These are phyloP conservation scores for Arabis alpina DNA, from an alignment of 345 rosid species.

Conservation along the genomic window DNA sequence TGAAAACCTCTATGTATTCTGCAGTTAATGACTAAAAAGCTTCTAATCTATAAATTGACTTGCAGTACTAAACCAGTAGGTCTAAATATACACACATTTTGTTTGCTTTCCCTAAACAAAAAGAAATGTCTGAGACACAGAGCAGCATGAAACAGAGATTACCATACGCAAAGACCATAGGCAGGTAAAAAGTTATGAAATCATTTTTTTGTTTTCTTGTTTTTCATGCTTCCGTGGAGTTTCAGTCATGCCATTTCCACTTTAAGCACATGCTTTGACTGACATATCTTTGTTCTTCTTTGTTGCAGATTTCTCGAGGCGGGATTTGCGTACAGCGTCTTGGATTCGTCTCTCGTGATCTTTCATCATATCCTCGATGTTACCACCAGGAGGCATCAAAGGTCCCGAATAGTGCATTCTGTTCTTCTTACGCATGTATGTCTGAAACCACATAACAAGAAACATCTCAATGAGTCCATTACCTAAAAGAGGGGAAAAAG, in stretches of 20 bases:
- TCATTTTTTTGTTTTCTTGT: not conserved
- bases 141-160: constrained; percentile 36
- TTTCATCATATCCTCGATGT: constrained; percentile 79
- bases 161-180: constrained; percentile 31
- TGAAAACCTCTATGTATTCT: constrained; percentile 28
- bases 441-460: constrained; percentile 50
- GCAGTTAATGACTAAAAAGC: constrained; percentile 18
- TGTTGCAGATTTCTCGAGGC: constrained; percentile 61
- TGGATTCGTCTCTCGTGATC: constrained; percentile 95
- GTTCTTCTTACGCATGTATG: constrained; percentile 62
- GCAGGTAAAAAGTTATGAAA: constrained; percentile 14
- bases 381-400: constrained; percentile 85
- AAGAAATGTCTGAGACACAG: constrained; percentile 31
- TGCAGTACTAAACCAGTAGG: constrained; percentile 30
- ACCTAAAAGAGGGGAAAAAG: not conserved
- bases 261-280: constrained; percentile 35
- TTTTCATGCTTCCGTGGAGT: constrained; percentile 20
- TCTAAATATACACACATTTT: constrained; percentile 33
- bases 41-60: constrained; percentile 32
- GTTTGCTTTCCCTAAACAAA: constrained; percentile 38
- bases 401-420: constrained; percentile 92
- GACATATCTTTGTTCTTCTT: constrained; percentile 45
- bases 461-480: constrained; percentile 10
- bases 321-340: constrained; percentile 84
- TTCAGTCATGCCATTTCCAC: too few species aligned